Percentiles rank a stretch among this genome's conserved stretches.
phyloP scores from a whole-genome alignment of 2,329 filamentous ascomycete species.

The Coniella lustricola region DNA sequence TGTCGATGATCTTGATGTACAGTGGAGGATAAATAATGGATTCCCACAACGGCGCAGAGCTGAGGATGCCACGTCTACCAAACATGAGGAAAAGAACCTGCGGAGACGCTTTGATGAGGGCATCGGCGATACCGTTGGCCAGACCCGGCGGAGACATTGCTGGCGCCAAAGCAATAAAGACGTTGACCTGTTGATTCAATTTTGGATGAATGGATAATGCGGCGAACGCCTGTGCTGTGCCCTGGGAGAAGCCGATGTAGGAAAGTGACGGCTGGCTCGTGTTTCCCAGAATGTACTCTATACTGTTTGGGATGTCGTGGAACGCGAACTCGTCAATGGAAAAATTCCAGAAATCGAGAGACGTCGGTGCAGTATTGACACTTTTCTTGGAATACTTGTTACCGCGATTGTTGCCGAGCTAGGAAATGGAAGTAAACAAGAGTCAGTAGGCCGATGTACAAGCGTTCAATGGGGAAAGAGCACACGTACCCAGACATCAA shows the following conservation, averaged over 20 bases:
- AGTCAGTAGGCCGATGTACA: conserved; percentile 25
- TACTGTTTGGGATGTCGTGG: conserved; percentile 92
- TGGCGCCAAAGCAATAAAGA: conserved; percentile 91
- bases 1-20: conserved; percentile 82
- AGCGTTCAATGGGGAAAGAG: background rate
- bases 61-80: conserved; percentile 82
- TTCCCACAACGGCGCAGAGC: conserved; percentile 95
- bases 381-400: conserved; percentile 99
- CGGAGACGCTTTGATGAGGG: conserved; percentile 87
- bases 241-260: conserved; percentile 96
- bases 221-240: conserved; percentile 93
- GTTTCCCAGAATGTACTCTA: conserved; percentile 80
- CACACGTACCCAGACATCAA: conserved; percentile 81
- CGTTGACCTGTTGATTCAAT: conserved; percentile 86
- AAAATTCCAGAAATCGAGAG: conserved; percentile 87
- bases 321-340: conserved; percentile 98
- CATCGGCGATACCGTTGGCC: conserved; percentile 83
- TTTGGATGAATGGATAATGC: conserved; percentile 85
- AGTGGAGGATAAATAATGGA: conserved; percentile 90
- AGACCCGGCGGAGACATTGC: conserved; percentile 94
- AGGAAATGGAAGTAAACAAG: background rate
- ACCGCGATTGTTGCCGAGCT: conserved; percentile 93
- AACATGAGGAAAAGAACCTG: conserved; percentile 90
- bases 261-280: conserved; percentile 79
- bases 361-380: conserved; percentile 65